Base-by-base conservation (phyloP, 371 early-diverging fungal genomes). In the Zychaea mexicana region DNA sequence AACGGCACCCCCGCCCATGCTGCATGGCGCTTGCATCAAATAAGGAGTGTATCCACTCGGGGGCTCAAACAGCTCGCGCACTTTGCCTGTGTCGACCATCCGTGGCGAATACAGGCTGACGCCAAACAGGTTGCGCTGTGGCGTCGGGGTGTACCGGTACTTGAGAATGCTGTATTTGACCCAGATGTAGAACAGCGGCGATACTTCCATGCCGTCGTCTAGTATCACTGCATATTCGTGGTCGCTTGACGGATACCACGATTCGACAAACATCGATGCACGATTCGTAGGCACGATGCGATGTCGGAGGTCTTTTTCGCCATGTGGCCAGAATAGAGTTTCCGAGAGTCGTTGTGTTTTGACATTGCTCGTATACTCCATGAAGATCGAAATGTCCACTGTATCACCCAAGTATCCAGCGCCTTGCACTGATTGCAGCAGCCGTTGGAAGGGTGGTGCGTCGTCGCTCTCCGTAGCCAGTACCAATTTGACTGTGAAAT, bases 81-180 rank as follows among this genome's bases (percentile, higher is more conserved):
- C 49, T 8, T 45, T 46, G 36, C 71, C 72, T n/a, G 73, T 73
- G 13, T 79, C 79, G 7, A 74, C 32, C 31, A 79, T 10, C 3
- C 81, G 79, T 54, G 87, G 86, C 38, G 83, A 67, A 52, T 86
- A 88, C 42, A 88, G 73, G 64, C 86, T 86, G 55, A 88, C 70
- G n/a, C 88, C 88, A 72, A 78, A 85, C 69, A 86, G 62, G 24
- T 63, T 33, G 22, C 30, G n/a, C n/a, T 22, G 9, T 9, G 33
- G 32, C 9, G 39, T 36, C 26, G 52, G 52, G 9, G 26, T 61
- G 58, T 86, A 88, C 4, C 85, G 73, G 53, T 88, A 86, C 54
- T 73, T 74, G 30, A 88, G 67, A 21, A 86, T 59, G 46, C 71
- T 66, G 55, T 82, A 85, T 56, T 87, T 87, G 60, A 73, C 74